A percentile compares a stretch with the other conserved stretches of the same genome.
Conservation (phyloP, 495 filamentous ascomycete species). For the Friedmanniomyces simplex region DNA sequence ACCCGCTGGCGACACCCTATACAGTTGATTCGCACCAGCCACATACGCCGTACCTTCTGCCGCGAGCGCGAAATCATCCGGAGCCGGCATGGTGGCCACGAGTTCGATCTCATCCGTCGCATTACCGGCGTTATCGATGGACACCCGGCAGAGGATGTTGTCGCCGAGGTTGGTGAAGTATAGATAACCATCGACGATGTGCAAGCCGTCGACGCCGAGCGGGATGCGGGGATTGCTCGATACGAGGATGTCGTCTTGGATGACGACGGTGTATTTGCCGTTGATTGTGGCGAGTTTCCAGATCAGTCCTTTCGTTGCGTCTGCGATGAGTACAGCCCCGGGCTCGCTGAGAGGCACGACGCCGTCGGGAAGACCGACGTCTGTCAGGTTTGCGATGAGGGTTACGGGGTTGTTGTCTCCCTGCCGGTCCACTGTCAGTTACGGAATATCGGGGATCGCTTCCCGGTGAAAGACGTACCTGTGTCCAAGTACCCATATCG, state of each 20-base stretch:
- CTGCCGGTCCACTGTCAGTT: neutral
- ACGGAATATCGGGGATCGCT: neutral
- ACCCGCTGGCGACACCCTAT: neutral
- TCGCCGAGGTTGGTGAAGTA: slow-evolving; percentile 33
- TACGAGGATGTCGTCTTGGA: slow-evolving; percentile 34
- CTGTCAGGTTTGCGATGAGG: slow-evolving; percentile 3
- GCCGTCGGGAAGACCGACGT: slow-evolving; percentile 30
- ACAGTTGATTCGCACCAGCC: neutral
- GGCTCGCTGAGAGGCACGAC: slow-evolving; percentile 23
- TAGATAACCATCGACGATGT: slow-evolving; percentile 22
- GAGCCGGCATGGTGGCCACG: neutral
- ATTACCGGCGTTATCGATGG: slow-evolving; percentile 24
- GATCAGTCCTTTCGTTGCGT: slow-evolving; percentile 34
- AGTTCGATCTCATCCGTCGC: neutral
- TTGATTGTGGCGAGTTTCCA: slow-evolving; percentile 34
- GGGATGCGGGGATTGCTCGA: slow-evolving; percentile 19
- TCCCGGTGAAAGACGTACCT: slow-evolving; percentile 2
- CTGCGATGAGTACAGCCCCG: slow-evolving; percentile 27
- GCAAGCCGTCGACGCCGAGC: slow-evolving; percentile 31
- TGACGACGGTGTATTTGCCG: slow-evolving; percentile 28
- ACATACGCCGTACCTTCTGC: slow-evolving; percentile 3
- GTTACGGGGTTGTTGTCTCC: neutral
- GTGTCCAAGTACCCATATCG: slow-evolving; percentile 4
- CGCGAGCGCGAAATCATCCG: slow-evolving; percentile 7
- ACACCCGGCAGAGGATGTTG: slow-evolving; percentile 25